Conservation (phyloP, 2,329 filamentous ascomycete species). For the Beauveria sp. region DNA sequence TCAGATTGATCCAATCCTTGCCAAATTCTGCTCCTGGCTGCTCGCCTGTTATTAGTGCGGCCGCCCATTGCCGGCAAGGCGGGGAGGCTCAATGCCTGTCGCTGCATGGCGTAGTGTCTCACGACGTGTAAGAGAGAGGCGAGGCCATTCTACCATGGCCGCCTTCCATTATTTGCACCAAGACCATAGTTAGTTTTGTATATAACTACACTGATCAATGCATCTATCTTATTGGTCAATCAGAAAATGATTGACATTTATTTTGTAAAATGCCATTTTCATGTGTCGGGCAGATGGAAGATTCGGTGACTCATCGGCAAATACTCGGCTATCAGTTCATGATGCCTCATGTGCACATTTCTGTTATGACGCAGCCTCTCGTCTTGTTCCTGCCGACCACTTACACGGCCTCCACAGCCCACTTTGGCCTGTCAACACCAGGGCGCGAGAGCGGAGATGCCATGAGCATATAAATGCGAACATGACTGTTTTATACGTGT, state of each 20-base stretch:
- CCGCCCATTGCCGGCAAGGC: background rate
- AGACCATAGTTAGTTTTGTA: background rate
- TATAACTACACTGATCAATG: background rate
- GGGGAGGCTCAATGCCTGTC: too few species aligned
- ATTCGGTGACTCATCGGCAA: background rate
- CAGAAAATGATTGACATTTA: background rate
- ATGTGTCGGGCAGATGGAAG: background rate
- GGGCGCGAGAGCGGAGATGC: conserved; percentile 5
- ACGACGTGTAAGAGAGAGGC: too few species aligned
- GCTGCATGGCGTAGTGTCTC: too few species aligned
- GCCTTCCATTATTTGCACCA: background rate
- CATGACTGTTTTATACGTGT: background rate
- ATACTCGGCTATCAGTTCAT: background rate
- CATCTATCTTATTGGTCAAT: too few species aligned
- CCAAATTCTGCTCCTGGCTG: background rate
- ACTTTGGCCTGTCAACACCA: conserved; percentile 1
- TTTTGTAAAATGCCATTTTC: background rate
- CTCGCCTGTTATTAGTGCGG: background rate
- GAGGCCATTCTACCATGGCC: too few species aligned
- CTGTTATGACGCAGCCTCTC: background rate
- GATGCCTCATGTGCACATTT: background rate
- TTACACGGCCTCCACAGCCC: background rate
- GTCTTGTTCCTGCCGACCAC: background rate
- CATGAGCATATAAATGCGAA: background rate
- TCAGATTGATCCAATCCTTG: background rate